Conservation (phyloP, 164 flowering plant genomes). For the Piper betle region DNA sequence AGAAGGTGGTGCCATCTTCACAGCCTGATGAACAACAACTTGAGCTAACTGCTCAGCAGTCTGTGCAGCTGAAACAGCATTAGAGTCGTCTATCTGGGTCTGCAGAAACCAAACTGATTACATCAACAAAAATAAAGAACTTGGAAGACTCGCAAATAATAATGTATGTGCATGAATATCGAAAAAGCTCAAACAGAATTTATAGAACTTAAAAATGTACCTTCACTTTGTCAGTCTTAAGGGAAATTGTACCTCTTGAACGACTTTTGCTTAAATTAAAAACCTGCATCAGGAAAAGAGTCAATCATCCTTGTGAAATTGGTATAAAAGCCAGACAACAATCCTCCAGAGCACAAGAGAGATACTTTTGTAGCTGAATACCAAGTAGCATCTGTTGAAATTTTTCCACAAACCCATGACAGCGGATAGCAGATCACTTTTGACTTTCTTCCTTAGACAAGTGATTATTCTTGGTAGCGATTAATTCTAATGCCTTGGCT, state of each 20-base stretch:
- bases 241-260: conserved; percentile 37
- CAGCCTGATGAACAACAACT: conserved; percentile 74
- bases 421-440: conserved; percentile 72
- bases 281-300: conserved; percentile 52
- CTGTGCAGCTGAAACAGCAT: conserved; percentile 46
- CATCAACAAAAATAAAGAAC: not conserved
- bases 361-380: conserved; percentile 60
- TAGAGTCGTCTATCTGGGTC: conserved; percentile 77
- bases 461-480: conserved; percentile 43
- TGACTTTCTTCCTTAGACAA: conserved; percentile 86
- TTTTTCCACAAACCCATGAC: conserved; percentile 62
- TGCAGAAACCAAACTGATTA: conserved; percentile 27
- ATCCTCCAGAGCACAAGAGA: conserved; percentile 71
- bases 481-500: conserved; percentile 70
- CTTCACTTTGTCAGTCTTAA: conserved; percentile 60
- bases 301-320: conserved; percentile 94
- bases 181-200: not conserved
- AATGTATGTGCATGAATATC: not conserved
- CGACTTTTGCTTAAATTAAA: conserved; percentile 30
- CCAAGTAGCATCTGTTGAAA: conserved; percentile 40
- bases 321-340: conserved; percentile 67
- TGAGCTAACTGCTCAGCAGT: conserved; percentile 45
- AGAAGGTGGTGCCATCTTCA: conserved; percentile 31
- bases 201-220: conserved; percentile 13
- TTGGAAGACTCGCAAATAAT: not conserved